Evolutionary conservation across 2,329 filamentous ascomycete species (phyloP).

Genomic region (Sclerotinia subarctica): DNA sequence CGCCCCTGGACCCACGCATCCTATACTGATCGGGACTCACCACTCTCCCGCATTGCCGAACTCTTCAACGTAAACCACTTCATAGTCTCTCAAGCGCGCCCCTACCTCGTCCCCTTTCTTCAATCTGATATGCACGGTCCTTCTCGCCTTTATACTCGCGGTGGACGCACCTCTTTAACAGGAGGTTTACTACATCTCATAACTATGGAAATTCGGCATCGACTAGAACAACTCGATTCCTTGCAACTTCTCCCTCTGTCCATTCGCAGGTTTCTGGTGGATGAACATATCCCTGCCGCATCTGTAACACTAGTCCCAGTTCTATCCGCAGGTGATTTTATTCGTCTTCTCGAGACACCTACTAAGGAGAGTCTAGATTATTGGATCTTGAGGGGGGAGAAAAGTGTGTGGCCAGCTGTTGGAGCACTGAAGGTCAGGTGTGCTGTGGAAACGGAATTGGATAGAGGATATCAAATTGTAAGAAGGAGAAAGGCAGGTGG

Average conservation of each 20-base stretch:
- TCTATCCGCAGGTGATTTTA: constrained; percentile 68
- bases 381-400: constrained; percentile 82
- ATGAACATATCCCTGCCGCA: constrained; percentile 76
- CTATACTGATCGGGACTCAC: constrained; percentile 55
- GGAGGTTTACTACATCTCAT: constrained; percentile 64
- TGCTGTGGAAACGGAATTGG: constrained; percentile 82
- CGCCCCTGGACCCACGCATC: constrained; percentile 53
- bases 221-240: constrained; percentile 76
- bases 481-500: constrained; percentile 49
- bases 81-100: constrained; percentile 86
- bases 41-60: constrained; percentile 59
- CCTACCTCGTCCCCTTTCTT: constrained; percentile 83
- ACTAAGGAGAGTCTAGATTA: constrained; percentile 72
- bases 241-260: constrained; percentile 67
- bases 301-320: constrained; percentile 81
- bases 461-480: constrained; percentile 78
- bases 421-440: constrained; percentile 78
- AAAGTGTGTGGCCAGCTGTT: constrained; percentile 87
- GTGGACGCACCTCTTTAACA: constrained; percentile 55
- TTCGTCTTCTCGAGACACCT: constrained; percentile 77
- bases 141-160: constrained; percentile 57
- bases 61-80: constrained; percentile 82
- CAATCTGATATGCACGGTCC: constrained; percentile 77
- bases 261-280: constrained; percentile 73
- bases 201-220: constrained; percentile 74